Base-by-base conservation (phyloP, 2,329 filamentous ascomycete genomes). In the Trichoderma sp. region DNA sequence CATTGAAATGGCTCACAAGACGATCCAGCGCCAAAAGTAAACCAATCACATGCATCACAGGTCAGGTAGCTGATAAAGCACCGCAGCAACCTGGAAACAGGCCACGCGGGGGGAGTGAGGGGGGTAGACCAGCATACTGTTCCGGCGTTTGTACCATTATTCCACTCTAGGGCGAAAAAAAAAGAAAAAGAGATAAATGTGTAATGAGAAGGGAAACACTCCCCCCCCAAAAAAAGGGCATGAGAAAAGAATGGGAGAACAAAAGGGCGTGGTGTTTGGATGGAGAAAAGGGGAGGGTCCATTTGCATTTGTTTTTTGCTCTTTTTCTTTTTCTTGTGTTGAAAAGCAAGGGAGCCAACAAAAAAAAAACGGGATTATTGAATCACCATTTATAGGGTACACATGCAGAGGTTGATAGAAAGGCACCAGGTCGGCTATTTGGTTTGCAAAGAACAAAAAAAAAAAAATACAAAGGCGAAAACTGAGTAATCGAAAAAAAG, bases 1-100 rank as follows among this genome's bases (percentile, higher is more conserved):
- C 48, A 83, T 97, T 54, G 93, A 97, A 75, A 97, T 98, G 92
- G 96, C 93, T 72, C 87, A 90, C 73, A 97, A 97, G 83, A 93
- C 94, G 17, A 88, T 97, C 83, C 90, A 93, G 80, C 87, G 94
- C 75, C 86, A 93, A 78, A 97, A 97, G 80, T 98, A 84, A 84
- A 74, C 67, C n/a, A 35, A 13, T 39, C n/a, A 4, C 27, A 32
- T 29, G 22, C 29, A 42, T 37, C 1, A 64, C 19, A 53, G 17
- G 22, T 19, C 12, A 22, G 27, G 9, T 1, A 39, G 13, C 54
- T 22, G n/a, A 34, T 27, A 39, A 22, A 37, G 25, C 50, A 34
- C 15, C n/a, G 37, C 34, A 12, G 29, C 17, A 34, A 34, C 52
- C 12, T 34, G 2, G 35, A 12, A n/a, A 27, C 5, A 27, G 27